Conservation (phyloP, 768 basidiomycete genomes). For the Dioszegia hungarica region DNA sequence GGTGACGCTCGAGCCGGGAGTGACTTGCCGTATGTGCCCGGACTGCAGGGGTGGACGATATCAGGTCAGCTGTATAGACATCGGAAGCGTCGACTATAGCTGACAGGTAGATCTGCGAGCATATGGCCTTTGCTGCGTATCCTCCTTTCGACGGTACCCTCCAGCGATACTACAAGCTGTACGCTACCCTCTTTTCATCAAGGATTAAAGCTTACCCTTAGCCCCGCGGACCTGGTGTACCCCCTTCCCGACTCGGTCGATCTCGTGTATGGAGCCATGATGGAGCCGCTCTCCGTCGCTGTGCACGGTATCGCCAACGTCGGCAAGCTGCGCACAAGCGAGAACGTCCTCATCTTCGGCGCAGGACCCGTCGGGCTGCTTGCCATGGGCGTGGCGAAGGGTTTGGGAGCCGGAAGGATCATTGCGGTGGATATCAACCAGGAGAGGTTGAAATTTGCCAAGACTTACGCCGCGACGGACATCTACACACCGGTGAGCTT, state of each 20-base stretch:
- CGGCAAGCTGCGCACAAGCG: slow-evolving; percentile 65
- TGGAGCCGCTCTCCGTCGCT: slow-evolving; percentile 90
- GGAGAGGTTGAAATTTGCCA: slow-evolving; percentile 77
- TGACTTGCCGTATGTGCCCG: slow-evolving; percentile 76
- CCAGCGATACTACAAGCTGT: slow-evolving; percentile 72
- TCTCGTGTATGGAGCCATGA: slow-evolving; percentile 94
- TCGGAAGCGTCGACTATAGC: background rate
- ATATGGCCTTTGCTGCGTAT: slow-evolving; percentile 85
- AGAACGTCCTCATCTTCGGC: slow-evolving; percentile 78
- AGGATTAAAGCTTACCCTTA: background rate
- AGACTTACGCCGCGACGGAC: slow-evolving; percentile 75
- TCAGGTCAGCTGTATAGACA: slow-evolving; percentile 54
- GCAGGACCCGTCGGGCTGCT: slow-evolving; percentile 75
- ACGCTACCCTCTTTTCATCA: background rate
- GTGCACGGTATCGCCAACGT: slow-evolving; percentile 80
- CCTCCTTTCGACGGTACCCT: slow-evolving; percentile 92
- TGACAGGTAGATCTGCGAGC: slow-evolving; percentile 64
- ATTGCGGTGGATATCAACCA: slow-evolving; percentile 66
- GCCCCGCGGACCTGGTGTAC: slow-evolving; percentile 65
- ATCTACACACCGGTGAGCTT: slow-evolving; percentile 47
- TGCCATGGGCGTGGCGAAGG: slow-evolving; percentile 93
- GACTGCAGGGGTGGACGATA: slow-evolving; percentile 75
- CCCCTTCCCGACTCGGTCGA: slow-evolving; percentile 74
- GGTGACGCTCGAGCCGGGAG: slow-evolving; percentile 88
- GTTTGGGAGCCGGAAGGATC: slow-evolving; percentile 76